Percentiles rank a stretch among this genome's conserved stretches.
These are phyloP conservation scores for Grammothele lineata DNA, from an alignment of 768 basidiomycete genomes.

Conservation along the genomic window DNA sequence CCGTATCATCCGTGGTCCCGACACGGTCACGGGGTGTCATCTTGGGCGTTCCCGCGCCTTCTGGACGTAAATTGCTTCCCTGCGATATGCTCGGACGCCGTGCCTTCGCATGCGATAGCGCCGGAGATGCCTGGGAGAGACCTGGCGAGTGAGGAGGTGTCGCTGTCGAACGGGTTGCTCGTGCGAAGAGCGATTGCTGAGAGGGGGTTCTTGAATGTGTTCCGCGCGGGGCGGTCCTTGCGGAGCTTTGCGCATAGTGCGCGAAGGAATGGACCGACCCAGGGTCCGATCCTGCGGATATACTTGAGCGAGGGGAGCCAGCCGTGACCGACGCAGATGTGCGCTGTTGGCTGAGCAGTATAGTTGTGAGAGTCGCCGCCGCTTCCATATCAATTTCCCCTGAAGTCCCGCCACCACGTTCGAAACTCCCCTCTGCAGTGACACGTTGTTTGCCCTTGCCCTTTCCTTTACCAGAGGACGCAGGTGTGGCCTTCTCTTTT, in stretches of 20 bases:
- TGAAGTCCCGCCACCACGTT: conserved; percentile 1
- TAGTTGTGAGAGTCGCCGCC: conserved; percentile 72
- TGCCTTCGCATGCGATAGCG: conserved; percentile 16
- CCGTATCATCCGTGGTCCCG: conserved; percentile 45
- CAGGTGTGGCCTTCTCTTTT: conserved; percentile 17
- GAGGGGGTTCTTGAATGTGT: conserved; percentile 35
- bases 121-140: conserved; percentile 12
- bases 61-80: conserved; percentile 12
- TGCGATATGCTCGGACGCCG: conserved; percentile 7
- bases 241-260: conserved; percentile 65
- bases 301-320: conserved; percentile 67
- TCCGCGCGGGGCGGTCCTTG: conserved; percentile 43
- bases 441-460: conserved; percentile 15
- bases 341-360: conserved; percentile 61
- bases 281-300: conserved; percentile 63
- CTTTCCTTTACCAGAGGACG: conserved; percentile 9
- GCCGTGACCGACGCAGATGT: conserved; percentile 54
- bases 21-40: conserved; percentile 16
- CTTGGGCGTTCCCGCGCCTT: conserved; percentile 20
- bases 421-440: conserved; percentile 14
- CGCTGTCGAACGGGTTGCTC: conserved; percentile 27
- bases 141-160: conserved; percentile 29
- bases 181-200: conserved; percentile 30
- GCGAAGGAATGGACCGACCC: conserved; percentile 59
- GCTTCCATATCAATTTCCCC: conserved; percentile 68